Conservation (phyloP, 2,329 filamentous ascomycete genomes). For the Aspergillus candidus region DNA sequence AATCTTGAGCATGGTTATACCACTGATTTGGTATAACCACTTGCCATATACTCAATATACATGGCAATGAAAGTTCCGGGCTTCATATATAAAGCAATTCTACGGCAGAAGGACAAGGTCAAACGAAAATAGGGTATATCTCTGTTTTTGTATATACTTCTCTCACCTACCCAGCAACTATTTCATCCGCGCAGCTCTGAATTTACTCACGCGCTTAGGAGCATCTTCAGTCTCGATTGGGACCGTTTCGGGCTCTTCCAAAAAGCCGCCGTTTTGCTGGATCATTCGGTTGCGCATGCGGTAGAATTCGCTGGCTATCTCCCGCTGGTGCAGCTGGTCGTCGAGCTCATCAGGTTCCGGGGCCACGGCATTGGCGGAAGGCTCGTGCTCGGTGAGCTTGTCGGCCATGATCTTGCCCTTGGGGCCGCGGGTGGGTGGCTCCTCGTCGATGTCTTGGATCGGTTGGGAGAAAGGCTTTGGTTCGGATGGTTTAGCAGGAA, state of each 20-base stretch:
- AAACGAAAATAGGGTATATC: slow-evolving; percentile 8
- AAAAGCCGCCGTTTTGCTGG: slow-evolving; percentile 74
- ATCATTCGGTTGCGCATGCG: slow-evolving; percentile 76
- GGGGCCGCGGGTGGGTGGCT: slow-evolving; percentile 33
- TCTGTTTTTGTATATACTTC: slow-evolving; percentile 8
- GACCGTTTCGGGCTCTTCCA: slow-evolving; percentile 61
- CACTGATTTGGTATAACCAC: slow-evolving; percentile 15
- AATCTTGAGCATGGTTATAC: slow-evolving; percentile 18
- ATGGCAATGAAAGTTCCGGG: slow-evolving; percentile 2
- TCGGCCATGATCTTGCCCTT: slow-evolving; percentile 53
- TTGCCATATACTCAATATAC: background rate
- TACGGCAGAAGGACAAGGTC: background rate
- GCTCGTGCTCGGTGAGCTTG: slow-evolving; percentile 49
- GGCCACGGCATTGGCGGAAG: slow-evolving; percentile 26
- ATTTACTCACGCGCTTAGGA: slow-evolving; percentile 40
- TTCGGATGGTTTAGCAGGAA: slow-evolving; percentile 32
- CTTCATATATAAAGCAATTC: background rate
- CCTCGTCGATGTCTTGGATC: slow-evolving; percentile 21
- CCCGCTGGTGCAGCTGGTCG: slow-evolving; percentile 63
- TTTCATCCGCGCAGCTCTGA: slow-evolving; percentile 42
- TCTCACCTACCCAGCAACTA: slow-evolving; percentile 10
- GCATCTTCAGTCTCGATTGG: slow-evolving; percentile 60
- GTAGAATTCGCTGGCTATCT: slow-evolving; percentile 79
- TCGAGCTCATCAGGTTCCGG: slow-evolving; percentile 63
- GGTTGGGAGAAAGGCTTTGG: slow-evolving; percentile 37